Evolutionary conservation across 129 eudicot genomes (phyloP).

Genomic region (Flaveria bidentis): DNA sequence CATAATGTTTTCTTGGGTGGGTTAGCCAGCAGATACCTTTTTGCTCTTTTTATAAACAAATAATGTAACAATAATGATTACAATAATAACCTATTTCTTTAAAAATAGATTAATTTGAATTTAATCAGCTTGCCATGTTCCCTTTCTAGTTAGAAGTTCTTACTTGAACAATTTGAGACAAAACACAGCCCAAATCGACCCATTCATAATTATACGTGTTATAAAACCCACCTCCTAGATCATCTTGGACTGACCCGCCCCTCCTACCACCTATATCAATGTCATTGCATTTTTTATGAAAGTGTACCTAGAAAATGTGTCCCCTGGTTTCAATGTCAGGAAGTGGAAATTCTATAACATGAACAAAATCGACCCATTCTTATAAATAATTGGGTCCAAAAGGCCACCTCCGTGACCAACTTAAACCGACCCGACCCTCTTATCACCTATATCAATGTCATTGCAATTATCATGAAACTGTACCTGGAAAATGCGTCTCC

Average conservation of each 20-base stretch:
- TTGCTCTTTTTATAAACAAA: background rate
- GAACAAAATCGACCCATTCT: background rate
- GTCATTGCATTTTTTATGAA: background rate
- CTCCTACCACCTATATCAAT: background rate
- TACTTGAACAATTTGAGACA: background rate
- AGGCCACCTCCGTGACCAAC: background rate
- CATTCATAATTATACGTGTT: background rate
- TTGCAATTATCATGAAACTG: background rate
- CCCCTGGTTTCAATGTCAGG: constrained; percentile 91
- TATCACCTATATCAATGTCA: background rate
- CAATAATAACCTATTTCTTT: background rate
- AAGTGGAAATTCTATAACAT: constrained; percentile 68
- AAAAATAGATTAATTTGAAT: background rate
- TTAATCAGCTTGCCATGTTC: background rate
- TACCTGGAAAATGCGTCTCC: constrained; percentile 89
- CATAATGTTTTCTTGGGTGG: background rate
- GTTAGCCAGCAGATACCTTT: background rate
- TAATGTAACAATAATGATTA: background rate
- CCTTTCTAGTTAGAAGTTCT: background rate
- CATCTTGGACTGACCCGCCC: background rate
- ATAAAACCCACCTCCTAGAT: background rate
- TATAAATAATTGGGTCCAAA: background rate
- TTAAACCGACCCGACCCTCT: background rate
- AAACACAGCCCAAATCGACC: background rate
- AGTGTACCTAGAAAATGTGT: constrained; percentile 70